Evolutionary conservation across 1,139 yeast species (phyloP).

Genomic region (Saccharomyces hybrid): DNA sequence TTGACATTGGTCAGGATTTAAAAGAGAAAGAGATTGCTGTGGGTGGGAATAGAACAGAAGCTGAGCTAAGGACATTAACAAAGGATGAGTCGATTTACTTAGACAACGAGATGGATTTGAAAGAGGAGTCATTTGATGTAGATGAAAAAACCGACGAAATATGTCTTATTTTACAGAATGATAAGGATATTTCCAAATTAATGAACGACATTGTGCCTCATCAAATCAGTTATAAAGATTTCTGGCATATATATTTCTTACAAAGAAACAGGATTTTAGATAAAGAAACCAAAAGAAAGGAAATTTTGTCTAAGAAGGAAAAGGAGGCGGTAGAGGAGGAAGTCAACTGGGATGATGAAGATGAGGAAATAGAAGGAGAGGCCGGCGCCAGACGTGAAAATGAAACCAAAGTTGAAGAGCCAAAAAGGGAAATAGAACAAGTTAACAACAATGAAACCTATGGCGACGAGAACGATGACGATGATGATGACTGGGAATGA

Average conservation of each 20-base stretch:
- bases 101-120: conserved; percentile 32
- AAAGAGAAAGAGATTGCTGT: conserved; percentile 23
- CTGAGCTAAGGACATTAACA: conserved; percentile 48
- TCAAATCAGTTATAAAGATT: conserved; percentile 48
- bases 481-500: conserved; percentile 56
- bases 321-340: conserved; percentile 15
- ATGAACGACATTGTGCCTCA: conserved; percentile 66
- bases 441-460: conserved; percentile 5
- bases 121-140: conserved; percentile 36
- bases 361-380: conserved; percentile 19
- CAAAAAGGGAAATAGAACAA: not conserved
- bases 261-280: conserved; percentile 48
- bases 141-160: conserved; percentile 49
- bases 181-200: conserved; percentile 48
- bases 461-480: conserved; percentile 30
- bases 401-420: not conserved
- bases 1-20: conserved; percentile 22
- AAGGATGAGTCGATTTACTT: conserved; percentile 42
- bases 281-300: conserved; percentile 62
- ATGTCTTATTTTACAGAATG: conserved; percentile 40
- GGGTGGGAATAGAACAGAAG: conserved; percentile 48
- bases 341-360: conserved; percentile 28
- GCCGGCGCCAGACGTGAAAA: not conserved
- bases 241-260: conserved; percentile 71
- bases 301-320: conserved; percentile 36